Evolutionary conservation across 1,139 yeast genomes (phyloP), one percentile per base, ranked within the genome.

Genomic region (Waltiozyma solani): DNA sequence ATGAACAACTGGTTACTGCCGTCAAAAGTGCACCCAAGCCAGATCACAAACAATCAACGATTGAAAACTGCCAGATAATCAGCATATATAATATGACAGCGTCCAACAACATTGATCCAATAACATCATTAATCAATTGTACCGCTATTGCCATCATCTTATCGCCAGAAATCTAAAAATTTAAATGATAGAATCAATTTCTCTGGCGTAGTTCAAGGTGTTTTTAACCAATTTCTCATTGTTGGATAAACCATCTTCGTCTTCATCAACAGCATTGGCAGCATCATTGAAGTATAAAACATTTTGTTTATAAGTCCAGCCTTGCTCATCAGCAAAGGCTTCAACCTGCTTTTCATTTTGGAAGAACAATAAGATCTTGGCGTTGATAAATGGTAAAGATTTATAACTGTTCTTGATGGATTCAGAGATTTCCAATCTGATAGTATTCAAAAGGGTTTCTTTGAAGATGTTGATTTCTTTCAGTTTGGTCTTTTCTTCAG

Each of bases 381-480:
- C 84, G 58, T 87, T 91, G 49, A 79, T 76, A 37, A 87, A 62
- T 13, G 96, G 96, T 42, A 91, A 69, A 11, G 76, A 65, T 36
- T 69, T 68, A 61, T 89, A 89, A 13, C 95, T 84, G 52, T 72
- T 72, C 54, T 85, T 94, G 45, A 89, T 73, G 45, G 94, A 84
- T 49, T 76, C 72, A n/a, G 96, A 89, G 49, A 91, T 89, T 56
- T 89, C 96, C 43, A 70, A 73, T 50, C 97, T 74, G 36, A 50
- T 50, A 12, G 50, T 46, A 32, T 43, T 45, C 18, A 50, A 40
- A 24, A 50, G 35, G 8, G 48, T 50, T 12, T 44, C 47, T 39
- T 50, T 48, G 38, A 50, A 50, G n/a, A 50, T 40, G 34, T 46
- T 45, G 37, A 50, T 47, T 35, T 50, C 54, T 37, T 45, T 50